phyloP scores from a whole-genome alignment of 2,329 filamentous ascomycete genomes.

The Pseudogymnoascus sp. region DNA sequence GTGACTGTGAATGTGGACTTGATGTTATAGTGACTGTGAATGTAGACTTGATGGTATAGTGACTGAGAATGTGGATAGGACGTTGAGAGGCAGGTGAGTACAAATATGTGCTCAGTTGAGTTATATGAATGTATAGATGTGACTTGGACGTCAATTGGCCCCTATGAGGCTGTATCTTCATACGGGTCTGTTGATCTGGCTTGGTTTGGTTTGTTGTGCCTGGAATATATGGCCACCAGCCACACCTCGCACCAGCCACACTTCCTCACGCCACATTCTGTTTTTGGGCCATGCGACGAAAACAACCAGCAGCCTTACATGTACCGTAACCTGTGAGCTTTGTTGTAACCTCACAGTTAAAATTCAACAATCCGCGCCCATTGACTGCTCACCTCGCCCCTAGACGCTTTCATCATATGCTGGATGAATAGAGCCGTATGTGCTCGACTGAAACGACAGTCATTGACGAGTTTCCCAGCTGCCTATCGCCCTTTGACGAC shows the following conservation, averaged over 20 bases:
- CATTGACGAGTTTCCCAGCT: conserved; percentile 26
- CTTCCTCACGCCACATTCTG: not conserved
- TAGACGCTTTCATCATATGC: conserved; percentile 16
- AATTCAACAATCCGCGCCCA: not conserved
- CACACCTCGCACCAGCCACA: not conserved
- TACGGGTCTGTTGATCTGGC: not conserved
- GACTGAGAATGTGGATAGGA: too few species aligned
- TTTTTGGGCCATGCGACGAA: conserved; percentile 8
- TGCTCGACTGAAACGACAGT: conserved; percentile 28
- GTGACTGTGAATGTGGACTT: too few species aligned
- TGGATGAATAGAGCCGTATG: conserved; percentile 30
- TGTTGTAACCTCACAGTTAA: conserved; percentile 4
- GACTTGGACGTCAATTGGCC: not conserved
- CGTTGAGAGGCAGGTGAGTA: not conserved
- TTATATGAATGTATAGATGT: not conserved
- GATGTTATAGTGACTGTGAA: too few species aligned
- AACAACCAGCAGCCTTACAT: conserved; percentile 10
- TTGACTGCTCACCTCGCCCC: not conserved
- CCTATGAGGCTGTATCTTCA: not conserved
- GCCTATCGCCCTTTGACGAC: conserved; percentile 20
- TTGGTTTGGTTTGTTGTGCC: not conserved
- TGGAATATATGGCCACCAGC: not conserved
- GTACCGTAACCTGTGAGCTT: not conserved
- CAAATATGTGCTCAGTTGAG: not conserved
- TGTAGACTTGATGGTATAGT: too few species aligned